Conservation (phyloP, 345 rosid species). For the Chamaenerion angustifolium region DNA sequence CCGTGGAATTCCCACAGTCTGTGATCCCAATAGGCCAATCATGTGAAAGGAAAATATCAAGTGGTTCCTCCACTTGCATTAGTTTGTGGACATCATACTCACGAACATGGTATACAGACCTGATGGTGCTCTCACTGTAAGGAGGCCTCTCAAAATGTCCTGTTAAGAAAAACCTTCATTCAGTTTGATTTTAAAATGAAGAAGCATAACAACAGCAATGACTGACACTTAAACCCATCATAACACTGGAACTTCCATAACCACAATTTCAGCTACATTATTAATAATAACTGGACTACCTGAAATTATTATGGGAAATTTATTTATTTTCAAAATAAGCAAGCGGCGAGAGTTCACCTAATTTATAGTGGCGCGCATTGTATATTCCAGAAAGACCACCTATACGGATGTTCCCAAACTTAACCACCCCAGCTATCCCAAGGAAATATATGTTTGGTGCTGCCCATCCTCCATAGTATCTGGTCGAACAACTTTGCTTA, state of each 20-base stretch:
- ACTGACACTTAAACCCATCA: neutral
- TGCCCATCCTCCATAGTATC: constrained; percentile 96
- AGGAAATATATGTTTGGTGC: constrained; percentile 77
- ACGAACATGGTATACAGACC: constrained; percentile 79
- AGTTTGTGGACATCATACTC: constrained; percentile 85
- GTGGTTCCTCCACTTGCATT: constrained; percentile 65
- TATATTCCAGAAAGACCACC: constrained; percentile 92
- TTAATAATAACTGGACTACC: too few relatives aligned
- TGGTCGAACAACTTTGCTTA: constrained; percentile 12
- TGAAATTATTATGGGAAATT: neutral
- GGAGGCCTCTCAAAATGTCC: constrained; percentile 90
- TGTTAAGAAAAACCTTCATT: constrained; percentile 16
- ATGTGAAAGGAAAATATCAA: constrained; percentile 86
- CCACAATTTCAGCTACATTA: neutral
- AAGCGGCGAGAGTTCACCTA: constrained; percentile 30
- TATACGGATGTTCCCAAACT: constrained; percentile 70
- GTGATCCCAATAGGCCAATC: constrained; percentile 94
- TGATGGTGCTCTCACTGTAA: constrained; percentile 45
- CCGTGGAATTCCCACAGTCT: constrained; percentile 55
- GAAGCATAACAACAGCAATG: neutral
- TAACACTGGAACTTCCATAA: neutral
- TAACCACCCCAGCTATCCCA: constrained; percentile 75
- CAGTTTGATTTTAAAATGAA: neutral
- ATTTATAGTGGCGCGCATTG: constrained; percentile 38
- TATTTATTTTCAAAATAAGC: neutral